Conservation (phyloP, 305 asterid genomes). For the Fraxinus floribunda region DNA sequence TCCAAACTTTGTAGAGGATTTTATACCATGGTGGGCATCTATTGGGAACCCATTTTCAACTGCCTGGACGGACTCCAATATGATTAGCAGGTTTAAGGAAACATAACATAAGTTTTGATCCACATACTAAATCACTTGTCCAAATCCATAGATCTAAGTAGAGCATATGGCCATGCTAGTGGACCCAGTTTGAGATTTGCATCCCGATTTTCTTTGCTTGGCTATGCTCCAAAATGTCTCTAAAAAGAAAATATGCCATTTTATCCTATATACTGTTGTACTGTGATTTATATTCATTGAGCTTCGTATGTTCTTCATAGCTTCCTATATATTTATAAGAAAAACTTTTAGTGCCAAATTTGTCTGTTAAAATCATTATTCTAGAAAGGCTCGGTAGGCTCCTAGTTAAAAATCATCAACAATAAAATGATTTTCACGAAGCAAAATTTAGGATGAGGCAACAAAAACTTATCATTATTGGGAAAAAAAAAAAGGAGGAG, state of each 20-base stretch:
- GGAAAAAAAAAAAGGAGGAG: not conserved
- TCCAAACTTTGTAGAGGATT: not conserved
- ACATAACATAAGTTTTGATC: not conserved
- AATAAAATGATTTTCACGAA: not conserved
- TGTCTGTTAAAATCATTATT: not conserved
- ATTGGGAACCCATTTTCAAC: slow-evolving; percentile 1
- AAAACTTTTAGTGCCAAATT: not conserved
- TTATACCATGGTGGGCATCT: not conserved
- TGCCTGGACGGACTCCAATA: not conserved
- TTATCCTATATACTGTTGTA: not conserved
- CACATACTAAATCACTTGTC: not conserved
- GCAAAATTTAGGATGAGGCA: not conserved
- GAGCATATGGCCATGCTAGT: not conserved
- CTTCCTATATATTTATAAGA: not conserved
- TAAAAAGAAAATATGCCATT: not conserved
- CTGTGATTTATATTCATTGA: not conserved
- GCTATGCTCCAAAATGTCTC: not conserved
- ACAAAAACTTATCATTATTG: not conserved
- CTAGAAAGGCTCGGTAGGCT: not conserved
- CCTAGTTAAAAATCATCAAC: not conserved
- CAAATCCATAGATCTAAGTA: not conserved
- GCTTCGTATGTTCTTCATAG: not conserved
- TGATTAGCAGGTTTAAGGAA: not conserved
- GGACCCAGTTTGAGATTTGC: not conserved
- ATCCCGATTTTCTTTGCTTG: not conserved